phyloP scores from a whole-genome alignment of 2,329 filamentous ascomycete species.

The Colletotrichum musae region DNA sequence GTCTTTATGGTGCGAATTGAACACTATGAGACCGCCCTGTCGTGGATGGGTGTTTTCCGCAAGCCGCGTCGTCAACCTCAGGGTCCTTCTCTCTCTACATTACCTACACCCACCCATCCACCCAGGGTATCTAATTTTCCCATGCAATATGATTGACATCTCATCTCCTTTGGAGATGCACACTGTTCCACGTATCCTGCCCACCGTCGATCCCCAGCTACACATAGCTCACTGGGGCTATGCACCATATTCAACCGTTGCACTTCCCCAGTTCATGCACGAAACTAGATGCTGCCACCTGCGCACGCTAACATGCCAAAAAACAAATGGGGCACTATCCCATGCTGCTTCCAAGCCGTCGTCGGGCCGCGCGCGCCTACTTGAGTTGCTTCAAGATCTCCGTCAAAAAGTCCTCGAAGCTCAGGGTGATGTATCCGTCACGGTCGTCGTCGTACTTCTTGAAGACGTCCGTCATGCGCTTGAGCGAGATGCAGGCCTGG shows the following conservation, averaged over 20 bases:
- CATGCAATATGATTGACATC: conserved; percentile 16
- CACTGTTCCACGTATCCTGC: conserved; percentile 1
- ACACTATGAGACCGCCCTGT: conserved; percentile 25
- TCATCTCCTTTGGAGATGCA: conserved; percentile 2
- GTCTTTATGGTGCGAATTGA: neutral
- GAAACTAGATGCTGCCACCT: conserved; percentile 10
- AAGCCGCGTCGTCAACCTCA: neutral
- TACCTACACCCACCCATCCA: conserved; percentile 28
- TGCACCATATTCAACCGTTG: neutral
- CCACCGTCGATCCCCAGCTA: neutral
- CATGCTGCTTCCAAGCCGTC: neutral
- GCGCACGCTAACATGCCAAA: conserved; percentile 13
- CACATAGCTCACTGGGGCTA: neutral
- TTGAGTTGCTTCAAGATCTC: conserved; percentile 75
- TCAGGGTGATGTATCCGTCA: conserved; percentile 90
- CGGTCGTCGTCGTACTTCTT: conserved; percentile 99
- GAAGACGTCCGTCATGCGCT: conserved; percentile 99
- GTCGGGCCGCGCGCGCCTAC: conserved; percentile 48
- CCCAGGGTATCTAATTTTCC: conserved; percentile 37
- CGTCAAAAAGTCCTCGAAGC: conserved; percentile 85
- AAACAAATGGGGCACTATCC: neutral
- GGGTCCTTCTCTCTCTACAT: conserved; percentile 12
- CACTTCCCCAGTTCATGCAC: neutral
- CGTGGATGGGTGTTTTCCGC: conserved; percentile 8
- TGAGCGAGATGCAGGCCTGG: conserved; percentile 95